These are phyloP conservation scores for Coleophoma crateriformis DNA, from an alignment of 2,329 filamentous ascomycete genomes.

Conservation along the genomic window DNA sequence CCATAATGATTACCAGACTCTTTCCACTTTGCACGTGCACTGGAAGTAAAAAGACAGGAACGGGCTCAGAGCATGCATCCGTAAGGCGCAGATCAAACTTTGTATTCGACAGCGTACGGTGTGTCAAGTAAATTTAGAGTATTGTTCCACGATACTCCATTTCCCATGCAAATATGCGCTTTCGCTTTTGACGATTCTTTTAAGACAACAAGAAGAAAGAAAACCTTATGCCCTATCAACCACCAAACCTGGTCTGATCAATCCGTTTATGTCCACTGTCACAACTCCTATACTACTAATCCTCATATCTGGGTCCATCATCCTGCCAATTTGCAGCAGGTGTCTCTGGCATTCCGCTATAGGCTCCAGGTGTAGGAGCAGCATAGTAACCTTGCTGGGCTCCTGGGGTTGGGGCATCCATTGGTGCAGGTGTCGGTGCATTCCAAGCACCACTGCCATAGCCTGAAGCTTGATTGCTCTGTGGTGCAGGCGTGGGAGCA, in stretches of 20 bases:
- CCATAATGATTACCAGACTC: too few relatives aligned
- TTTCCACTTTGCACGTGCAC: too few relatives aligned
- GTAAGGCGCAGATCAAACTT: too few relatives aligned
- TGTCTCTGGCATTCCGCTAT: conserved; percentile 46
- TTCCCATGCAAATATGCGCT: neutral
- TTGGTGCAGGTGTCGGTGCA: conserved; percentile 40
- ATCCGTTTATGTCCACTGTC: neutral
- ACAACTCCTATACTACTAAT: conserved; percentile 7
- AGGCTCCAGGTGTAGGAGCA: conserved; percentile 26
- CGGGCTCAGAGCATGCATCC: too few relatives aligned
- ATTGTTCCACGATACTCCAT: neutral
- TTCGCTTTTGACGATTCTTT: neutral
- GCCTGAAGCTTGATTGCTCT: conserved; percentile 64
- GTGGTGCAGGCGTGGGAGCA: conserved; percentile 46
- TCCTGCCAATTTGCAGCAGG: conserved; percentile 45
- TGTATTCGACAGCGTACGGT: too few relatives aligned
- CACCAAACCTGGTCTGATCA: neutral
- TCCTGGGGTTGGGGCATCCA: conserved; percentile 44
- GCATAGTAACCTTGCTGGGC: conserved; percentile 27
- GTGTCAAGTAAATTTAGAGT: neutral
- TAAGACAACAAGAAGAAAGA: neutral
- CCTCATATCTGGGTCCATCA: conserved; percentile 35
- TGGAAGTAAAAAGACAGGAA: too few relatives aligned
- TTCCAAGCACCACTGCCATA: conserved; percentile 35
- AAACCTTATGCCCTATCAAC: neutral